Evolutionary conservation across 148 eudicot genomes (phyloP).

Genomic region (Heliamphora exappendiculata): DNA sequence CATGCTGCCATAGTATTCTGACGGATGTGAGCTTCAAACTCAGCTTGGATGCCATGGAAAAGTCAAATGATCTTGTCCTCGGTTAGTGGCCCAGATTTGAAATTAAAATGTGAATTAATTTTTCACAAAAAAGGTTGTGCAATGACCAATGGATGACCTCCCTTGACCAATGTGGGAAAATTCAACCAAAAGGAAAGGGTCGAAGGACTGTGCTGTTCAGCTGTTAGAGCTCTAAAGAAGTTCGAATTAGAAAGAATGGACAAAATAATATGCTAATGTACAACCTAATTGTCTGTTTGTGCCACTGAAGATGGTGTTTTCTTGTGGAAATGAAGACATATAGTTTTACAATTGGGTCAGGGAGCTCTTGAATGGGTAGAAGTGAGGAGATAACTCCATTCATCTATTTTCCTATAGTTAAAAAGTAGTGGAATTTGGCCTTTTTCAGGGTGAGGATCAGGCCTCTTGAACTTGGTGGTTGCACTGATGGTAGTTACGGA

Average conservation of each 20-base stretch:
- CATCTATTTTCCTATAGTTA: not conserved
- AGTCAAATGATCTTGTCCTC: not conserved
- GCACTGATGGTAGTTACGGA: not conserved
- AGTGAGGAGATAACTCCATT: not conserved
- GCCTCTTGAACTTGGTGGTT: not conserved
- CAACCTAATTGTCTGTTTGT: not conserved
- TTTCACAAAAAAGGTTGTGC: not conserved
- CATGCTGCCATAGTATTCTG: not conserved
- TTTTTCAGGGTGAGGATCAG: not conserved
- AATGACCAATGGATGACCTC: not conserved
- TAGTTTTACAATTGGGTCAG: not conserved
- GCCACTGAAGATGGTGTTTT: not conserved
- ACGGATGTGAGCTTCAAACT: not conserved
- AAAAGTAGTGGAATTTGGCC: not conserved
- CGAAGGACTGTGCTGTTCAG: not conserved
- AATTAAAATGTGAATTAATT: not conserved
- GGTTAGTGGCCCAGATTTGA: slow-evolving; percentile 1
- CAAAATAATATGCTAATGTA: not conserved
- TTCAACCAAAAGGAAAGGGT: not conserved
- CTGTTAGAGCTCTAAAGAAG: not conserved
- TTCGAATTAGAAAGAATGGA: not conserved
- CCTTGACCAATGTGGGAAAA: not conserved
- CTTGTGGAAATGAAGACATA: slow-evolving; percentile 1
- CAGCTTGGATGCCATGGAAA: not conserved
- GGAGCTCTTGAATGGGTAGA: not conserved